These are phyloP conservation scores for Rhododendron ferrugineum DNA, from an alignment of 148 eudicot species.

Conservation along the genomic window DNA sequence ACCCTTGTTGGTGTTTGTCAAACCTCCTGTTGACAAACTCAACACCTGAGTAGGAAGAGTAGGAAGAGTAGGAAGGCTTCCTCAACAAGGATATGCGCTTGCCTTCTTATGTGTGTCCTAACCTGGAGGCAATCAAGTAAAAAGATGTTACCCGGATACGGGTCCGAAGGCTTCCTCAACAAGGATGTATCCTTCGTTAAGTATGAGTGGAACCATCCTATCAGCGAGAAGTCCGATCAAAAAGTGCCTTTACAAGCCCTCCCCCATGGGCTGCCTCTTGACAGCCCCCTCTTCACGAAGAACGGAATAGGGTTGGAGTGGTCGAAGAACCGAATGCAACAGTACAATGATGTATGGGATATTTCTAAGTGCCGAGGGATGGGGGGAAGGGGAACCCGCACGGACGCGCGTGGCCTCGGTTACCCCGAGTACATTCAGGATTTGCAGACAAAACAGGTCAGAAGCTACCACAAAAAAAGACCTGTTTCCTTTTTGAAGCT, in stretches of 20 bases:
- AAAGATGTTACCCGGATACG: neutral
- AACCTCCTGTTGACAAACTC: neutral
- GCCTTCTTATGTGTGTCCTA: neutral
- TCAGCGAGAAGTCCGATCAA: neutral
- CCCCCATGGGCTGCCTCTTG: neutral
- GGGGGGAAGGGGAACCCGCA: neutral
- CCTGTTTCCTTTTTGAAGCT: neutral
- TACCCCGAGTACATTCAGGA: neutral
- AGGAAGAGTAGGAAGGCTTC: no score
- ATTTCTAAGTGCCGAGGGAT: neutral
- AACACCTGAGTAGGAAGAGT: neutral
- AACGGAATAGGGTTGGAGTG: neutral
- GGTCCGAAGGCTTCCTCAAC: neutral
- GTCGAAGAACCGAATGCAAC: neutral
- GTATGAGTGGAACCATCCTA: neutral
- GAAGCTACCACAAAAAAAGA: neutral
- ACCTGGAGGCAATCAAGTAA: neutral
- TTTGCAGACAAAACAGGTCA: neutral
- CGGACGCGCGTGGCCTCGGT: neutral
- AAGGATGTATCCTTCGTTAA: neutral
- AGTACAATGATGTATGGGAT: neutral
- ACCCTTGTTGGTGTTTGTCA: neutral
- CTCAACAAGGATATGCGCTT: neutral
- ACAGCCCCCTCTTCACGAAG: neutral
- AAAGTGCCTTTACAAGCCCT: neutral